Evolutionary conservation across 2,329 filamentous ascomycete genomes (phyloP).

Genomic region (Fusarium siculi): DNA sequence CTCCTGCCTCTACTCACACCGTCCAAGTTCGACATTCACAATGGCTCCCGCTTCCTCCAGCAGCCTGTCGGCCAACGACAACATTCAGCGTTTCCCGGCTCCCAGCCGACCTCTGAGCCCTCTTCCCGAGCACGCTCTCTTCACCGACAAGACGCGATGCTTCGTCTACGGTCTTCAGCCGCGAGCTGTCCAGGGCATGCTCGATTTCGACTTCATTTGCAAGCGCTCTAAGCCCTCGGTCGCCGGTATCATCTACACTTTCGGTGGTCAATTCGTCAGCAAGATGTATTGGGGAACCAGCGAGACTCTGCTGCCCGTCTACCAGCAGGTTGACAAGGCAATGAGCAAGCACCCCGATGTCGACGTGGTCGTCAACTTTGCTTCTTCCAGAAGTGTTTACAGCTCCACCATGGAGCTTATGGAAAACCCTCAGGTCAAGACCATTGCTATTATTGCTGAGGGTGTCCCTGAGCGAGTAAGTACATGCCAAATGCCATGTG

Average conservation of each 20-base stretch:
- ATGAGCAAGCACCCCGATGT: slow-evolving; percentile 97
- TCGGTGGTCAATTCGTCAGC: slow-evolving; percentile 99
- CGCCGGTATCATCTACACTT: slow-evolving; percentile 99
- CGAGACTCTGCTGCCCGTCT: slow-evolving; percentile 97
- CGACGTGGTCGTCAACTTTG: slow-evolving; percentile 99
- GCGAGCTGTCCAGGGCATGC: slow-evolving; percentile 89
- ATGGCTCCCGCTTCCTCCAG: slow-evolving; percentile 68
- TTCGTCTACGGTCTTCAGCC: slow-evolving; percentile 99
- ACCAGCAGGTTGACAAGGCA: slow-evolving; percentile 93
- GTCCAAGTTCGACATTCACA: slow-evolving; percentile 43
- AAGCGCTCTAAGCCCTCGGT: slow-evolving; percentile 97
- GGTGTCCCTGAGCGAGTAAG: slow-evolving; percentile 97
- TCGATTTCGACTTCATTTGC: slow-evolving; percentile 99
- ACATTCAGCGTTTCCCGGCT: slow-evolving; percentile 95
- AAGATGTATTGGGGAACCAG: slow-evolving; percentile 99
- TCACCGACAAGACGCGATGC: slow-evolving; percentile 99
- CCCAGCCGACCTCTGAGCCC: slow-evolving; percentile 94
- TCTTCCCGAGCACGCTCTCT: slow-evolving; percentile 87
- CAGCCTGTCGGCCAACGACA: slow-evolving; percentile 88
- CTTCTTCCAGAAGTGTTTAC: slow-evolving; percentile 98
- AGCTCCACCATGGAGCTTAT: slow-evolving; percentile 98
- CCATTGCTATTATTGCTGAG: slow-evolving; percentile 99
- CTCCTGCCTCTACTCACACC: slow-evolving; percentile 31
- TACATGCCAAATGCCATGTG: slow-evolving; percentile 40
- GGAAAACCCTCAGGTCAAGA: slow-evolving; percentile 96